phyloP scores from a whole-genome alignment of 352 stramenopile species.

The Phytophthora colocasiae region DNA sequence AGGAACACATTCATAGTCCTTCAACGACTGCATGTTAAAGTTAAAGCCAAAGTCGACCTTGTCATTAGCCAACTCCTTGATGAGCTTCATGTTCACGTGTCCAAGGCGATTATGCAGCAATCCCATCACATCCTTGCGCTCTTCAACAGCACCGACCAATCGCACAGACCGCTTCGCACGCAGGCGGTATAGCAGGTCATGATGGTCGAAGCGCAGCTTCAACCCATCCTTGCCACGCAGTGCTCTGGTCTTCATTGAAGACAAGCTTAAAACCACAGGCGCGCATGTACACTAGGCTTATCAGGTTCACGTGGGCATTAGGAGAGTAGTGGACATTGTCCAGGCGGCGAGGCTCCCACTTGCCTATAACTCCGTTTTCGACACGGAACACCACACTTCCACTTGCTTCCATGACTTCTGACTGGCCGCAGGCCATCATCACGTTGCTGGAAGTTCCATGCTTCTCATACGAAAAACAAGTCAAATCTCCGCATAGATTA shows the following conservation, averaged over 20 bases:
- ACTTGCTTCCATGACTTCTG: not conserved
- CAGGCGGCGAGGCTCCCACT: slow-evolving; percentile 10
- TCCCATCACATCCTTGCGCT: slow-evolving; percentile 12
- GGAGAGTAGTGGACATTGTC: slow-evolving; percentile 23
- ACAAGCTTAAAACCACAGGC: slow-evolving; percentile 4
- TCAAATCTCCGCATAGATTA: slow-evolving; percentile 3
- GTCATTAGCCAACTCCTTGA: not conserved
- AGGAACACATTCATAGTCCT: slow-evolving; percentile 16
- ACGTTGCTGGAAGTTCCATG: not conserved
- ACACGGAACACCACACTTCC: slow-evolving; percentile 9
- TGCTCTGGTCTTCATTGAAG: slow-evolving; percentile 10
- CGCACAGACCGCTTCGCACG: not conserved
- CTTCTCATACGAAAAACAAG: slow-evolving; percentile 2
- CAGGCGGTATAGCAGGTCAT: slow-evolving; percentile 1
- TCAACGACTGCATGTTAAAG: slow-evolving; percentile 9
- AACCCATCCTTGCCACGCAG: slow-evolving; percentile 2
- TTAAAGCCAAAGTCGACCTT: slow-evolving; percentile 15
- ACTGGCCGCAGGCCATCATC: slow-evolving; percentile 12
- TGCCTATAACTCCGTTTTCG: not conserved
- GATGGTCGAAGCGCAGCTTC: slow-evolving; percentile 17
- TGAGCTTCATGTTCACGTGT: slow-evolving; percentile 17
- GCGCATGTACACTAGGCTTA: slow-evolving; percentile 18
- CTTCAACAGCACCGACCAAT: slow-evolving; percentile 2
- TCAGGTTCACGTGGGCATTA: slow-evolving; percentile 10
- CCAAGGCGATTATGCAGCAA: slow-evolving; percentile 19